Base-by-base conservation (phyloP, 441 rosid genomes). In the Populus tomentosa region DNA sequence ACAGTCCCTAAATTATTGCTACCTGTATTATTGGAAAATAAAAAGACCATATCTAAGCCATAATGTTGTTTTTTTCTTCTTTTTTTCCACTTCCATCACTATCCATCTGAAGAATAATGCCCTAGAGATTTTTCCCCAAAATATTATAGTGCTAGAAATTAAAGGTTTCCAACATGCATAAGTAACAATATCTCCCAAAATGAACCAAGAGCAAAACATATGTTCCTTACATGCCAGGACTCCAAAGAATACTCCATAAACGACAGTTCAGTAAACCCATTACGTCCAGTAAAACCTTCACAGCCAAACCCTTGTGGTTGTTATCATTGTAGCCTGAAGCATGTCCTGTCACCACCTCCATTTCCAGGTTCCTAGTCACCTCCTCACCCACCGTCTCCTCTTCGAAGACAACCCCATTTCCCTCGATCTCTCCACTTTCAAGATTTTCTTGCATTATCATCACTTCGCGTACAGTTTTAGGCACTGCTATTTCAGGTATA, bases 231-330 rank as follows among this genome's bases (percentile, higher is more conserved):
- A 86, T 86, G 79, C 85, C 80, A 85, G 93, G 93, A 90, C 81
- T 85, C 96, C 93, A 86, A 81, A 91, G 91, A 46, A 13, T 46
- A 32, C 88, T 86, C 93, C 96, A 91, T 73, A 91, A 83, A 83
- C 84, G 92, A 78, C 89, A 91, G 75, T 86, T 86, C 42, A 91
- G 82, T 13, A 90, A 69, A 59, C 93, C 90, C 74, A 93, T 67
- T 82, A 90, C 89, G 84, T 91, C 92, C 92, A 92, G 92, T 30
- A 90, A 66, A 68, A 90, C 90, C 82, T 93, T 93, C 80, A 93
- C 86, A 46, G 87, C 94, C 67, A 90, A 82, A 42, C 96, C 93
- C 83, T 82, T 88, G 80, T 86, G 70, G 35, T 16, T 63, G 35
- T 11, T 63, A 26, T 50, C 78, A 1, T 14, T 16, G 36, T 56